Base-by-base conservation (phyloP, 2,329 filamentous ascomycete species). In the Stylonectria norvegica region DNA sequence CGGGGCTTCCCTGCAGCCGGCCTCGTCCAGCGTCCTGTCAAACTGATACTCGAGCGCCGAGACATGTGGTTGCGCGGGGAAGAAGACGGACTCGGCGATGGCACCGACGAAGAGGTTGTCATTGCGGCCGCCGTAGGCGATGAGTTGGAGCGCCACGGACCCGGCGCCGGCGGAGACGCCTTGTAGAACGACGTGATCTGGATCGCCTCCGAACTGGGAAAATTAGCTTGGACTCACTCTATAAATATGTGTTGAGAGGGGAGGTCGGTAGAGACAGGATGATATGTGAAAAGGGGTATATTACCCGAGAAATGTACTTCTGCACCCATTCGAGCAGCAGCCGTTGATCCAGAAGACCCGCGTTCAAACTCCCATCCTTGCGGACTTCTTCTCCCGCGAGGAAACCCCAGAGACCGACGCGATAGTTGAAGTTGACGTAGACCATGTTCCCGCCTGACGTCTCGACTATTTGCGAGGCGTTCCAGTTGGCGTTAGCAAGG, bases 91-190 rank as follows among this genome's bases (percentile, higher is more conserved):
- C 52, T 76, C 68, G 16, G 64, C 57, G 14, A 75, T 67, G 39
- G 60, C 71, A 5, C 67, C 73, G 1, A 60, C 58, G 48, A 76
- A 77, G 17, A 76, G 22, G 22, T 25, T 25, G 22, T 72, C 67
- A 43, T 73, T 57, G 16, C 64, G 66, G 9, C 69, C 71, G 17
- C 65, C 66, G 43, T 72, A 68, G 1, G 72, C 70, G 1, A 67
- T 60, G 3, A 79, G 57, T 40, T 79, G 76, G 45, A 78, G 64
- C 3, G 70, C 68, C 1, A 82, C 77, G 10, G 76, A 78, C 3
- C 75, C 78, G 4, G 68, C 79, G 5, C 81, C 80, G 2, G 80
- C 76, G 3, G 76, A 81, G n/a, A 72, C 71, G 3, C 80, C 79
- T 45, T 80, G 75, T 33, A 84, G 72, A 0, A 81, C 74, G 20